These are phyloP conservation scores for Phytophthora chlamydospora DNA, from an alignment of 352 stramenopile genomes.

Conservation along the genomic window DNA sequence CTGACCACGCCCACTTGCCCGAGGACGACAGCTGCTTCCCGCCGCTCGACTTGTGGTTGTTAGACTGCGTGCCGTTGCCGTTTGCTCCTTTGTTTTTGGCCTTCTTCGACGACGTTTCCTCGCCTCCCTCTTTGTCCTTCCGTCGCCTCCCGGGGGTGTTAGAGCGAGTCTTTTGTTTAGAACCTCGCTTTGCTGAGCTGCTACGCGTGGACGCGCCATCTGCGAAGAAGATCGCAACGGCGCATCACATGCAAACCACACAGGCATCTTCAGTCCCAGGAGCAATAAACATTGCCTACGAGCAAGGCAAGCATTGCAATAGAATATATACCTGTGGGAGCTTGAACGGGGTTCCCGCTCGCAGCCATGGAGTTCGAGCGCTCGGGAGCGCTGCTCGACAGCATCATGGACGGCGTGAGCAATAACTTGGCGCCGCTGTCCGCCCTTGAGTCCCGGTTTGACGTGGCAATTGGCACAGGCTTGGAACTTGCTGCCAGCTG, in stretches of 20 bases:
- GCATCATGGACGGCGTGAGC: conserved; percentile 78
- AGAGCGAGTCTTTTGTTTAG: conserved; percentile 47
- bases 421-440: conserved; percentile 48
- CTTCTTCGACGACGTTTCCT: conserved; percentile 34
- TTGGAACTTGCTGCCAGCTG: conserved; percentile 25
- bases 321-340: conserved; percentile 31
- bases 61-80: conserved; percentile 24
- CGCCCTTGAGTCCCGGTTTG: conserved; percentile 25
- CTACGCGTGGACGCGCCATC: conserved; percentile 41
- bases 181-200: conserved; percentile 55
- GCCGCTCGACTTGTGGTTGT: conserved; percentile 29
- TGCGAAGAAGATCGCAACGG: conserved; percentile 21
- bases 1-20: conserved; percentile 85
- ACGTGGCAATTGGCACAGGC: conserved; percentile 13
- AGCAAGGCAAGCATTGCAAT: conserved; percentile 17
- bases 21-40: conserved; percentile 54
- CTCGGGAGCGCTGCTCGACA: conserved; percentile 69
- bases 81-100: conserved; percentile 43
- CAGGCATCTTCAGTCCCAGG: conserved; percentile 17
- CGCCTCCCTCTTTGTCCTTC: conserved; percentile 50
- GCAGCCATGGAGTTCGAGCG: conserved; percentile 29
- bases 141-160: conserved; percentile 45
- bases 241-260: conserved; percentile 16
- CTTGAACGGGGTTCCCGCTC: conserved; percentile 16
- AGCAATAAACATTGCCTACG: conserved; percentile 2